These are phyloP conservation scores for Paecilomyces formosus DNA, from an alignment of 2,329 filamentous ascomycete genomes.

Conservation along the genomic window DNA sequence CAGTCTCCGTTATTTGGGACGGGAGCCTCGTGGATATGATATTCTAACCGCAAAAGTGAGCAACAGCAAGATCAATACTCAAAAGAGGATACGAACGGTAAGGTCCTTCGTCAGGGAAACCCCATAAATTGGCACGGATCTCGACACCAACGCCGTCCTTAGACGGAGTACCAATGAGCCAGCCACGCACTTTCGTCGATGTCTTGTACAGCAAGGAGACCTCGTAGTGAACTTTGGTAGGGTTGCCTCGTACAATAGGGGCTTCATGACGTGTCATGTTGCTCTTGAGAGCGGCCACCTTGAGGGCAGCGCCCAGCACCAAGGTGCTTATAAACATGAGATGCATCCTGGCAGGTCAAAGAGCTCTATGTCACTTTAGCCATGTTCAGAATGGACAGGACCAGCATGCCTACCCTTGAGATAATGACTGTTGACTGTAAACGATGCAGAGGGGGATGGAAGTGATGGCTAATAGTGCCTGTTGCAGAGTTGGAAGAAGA, in stretches of 20 bases:
- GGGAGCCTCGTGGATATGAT: constrained; percentile 63
- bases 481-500: not conserved
- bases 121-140: constrained; percentile 50
- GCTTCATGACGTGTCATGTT: constrained; percentile 40
- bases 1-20: constrained; percentile 65
- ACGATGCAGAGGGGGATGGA: not conserved
- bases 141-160: constrained; percentile 48
- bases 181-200: constrained; percentile 51
- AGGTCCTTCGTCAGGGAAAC: constrained; percentile 51
- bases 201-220: constrained; percentile 49
- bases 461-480: not conserved
- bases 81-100: constrained; percentile 45
- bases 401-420: not conserved
- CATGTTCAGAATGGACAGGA: not conserved
- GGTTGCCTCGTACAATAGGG: constrained; percentile 48
- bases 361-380: not conserved
- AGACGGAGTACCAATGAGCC: constrained; percentile 40
- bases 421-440: not conserved
- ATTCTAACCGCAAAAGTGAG: constrained; percentile 36
- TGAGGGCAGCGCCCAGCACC: constrained; percentile 14
- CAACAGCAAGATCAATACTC: constrained; percentile 1
- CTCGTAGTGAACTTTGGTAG: constrained; percentile 45
- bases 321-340: constrained; percentile 10
- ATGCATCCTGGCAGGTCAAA: constrained; percentile 8
- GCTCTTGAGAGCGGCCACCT: constrained; percentile 10